These are phyloP conservation scores for Hymenoscyphus fructigenus DNA, from an alignment of 2,329 filamentous ascomycete genomes.

Conservation along the genomic window DNA sequence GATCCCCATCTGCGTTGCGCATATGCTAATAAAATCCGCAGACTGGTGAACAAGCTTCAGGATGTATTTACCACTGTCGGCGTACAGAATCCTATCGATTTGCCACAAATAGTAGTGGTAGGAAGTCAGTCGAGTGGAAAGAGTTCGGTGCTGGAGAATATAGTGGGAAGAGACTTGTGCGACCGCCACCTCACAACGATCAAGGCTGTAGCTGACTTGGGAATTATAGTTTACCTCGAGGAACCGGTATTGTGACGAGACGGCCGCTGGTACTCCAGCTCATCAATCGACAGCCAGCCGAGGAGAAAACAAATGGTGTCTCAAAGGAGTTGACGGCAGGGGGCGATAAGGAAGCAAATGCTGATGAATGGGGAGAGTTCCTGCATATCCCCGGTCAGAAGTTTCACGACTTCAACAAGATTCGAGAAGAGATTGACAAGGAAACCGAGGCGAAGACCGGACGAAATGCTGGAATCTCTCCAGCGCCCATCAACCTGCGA, in stretches of 20 bases:
- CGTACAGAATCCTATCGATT: constrained; percentile 98
- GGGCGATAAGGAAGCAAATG: constrained; percentile 83
- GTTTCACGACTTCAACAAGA: constrained; percentile 97
- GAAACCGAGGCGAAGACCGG: constrained; percentile 98
- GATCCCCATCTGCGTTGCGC: constrained; percentile 26
- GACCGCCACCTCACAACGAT: constrained; percentile 41
- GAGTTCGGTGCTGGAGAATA: constrained; percentile 98
- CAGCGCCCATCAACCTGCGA: constrained; percentile 93
- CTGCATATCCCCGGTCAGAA: constrained; percentile 96
- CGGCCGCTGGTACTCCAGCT: constrained; percentile 95
- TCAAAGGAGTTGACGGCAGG: constrained; percentile 62
- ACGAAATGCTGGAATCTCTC: constrained; percentile 93
- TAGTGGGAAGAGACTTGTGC: constrained; percentile 98
- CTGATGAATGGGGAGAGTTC: constrained; percentile 98
- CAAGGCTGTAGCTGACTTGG: constrained; percentile 28
- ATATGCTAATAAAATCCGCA: constrained; percentile 38
- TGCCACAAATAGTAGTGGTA: constrained; percentile 97
- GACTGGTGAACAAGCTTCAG: constrained; percentile 96
- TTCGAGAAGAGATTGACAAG: constrained; percentile 93
- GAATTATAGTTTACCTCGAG: constrained; percentile 77
- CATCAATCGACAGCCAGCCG: constrained; percentile 78
- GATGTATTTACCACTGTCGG: constrained; percentile 99
- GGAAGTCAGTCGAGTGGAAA: constrained; percentile 99
- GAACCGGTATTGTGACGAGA: constrained; percentile 94
- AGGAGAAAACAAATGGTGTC: constrained; percentile 68